Evolutionary conservation across 805 yeast species (phyloP).

Genomic region (Candida chauliodis): DNA sequence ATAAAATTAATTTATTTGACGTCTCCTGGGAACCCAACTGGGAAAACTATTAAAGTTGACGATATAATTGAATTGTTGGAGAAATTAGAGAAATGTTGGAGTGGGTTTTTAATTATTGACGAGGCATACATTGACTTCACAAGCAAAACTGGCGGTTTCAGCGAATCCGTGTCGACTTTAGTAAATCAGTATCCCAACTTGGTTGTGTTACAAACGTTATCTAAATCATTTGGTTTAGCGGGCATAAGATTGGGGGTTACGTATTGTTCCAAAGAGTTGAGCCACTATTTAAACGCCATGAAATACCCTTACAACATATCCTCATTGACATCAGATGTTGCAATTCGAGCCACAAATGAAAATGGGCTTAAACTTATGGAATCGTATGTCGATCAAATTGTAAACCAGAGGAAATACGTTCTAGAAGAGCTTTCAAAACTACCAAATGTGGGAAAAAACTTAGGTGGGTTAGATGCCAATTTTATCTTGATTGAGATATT

Average conservation of each 20-base stretch:
- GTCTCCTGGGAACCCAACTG: conserved; percentile 98
- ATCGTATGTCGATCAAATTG: conserved; percentile 45
- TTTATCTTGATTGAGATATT: conserved; percentile 74
- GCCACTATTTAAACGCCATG: conserved; percentile 75
- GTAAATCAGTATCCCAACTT: conserved; percentile 81
- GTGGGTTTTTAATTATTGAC: conserved; percentile 81
- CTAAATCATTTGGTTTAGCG: conserved; percentile 95
- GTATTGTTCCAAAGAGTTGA: conserved; percentile 56
- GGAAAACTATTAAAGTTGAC: conserved; percentile 49
- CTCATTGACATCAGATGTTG: conserved; percentile 71
- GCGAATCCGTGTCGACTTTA: conserved; percentile 60
- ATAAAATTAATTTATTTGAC: conserved; percentile 82
- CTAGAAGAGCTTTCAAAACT: conserved; percentile 51
- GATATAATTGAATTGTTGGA: conserved; percentile 38
- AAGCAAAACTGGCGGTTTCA: conserved; percentile 33
- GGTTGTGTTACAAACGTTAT: conserved; percentile 85
- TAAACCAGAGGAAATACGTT: conserved; percentile 53
- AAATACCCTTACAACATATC: conserved; percentile 96
- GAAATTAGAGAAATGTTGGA: conserved; percentile 50
- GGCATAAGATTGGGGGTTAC: conserved; percentile 90
- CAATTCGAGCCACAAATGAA: conserved; percentile 63
- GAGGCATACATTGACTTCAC: conserved; percentile 93
- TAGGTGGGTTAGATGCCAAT: conserved; percentile 87
- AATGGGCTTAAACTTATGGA: conserved; percentile 58
- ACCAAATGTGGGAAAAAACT: conserved; percentile 63